Evolutionary conservation across 495 filamentous ascomycete species (phyloP).

Genomic region (Cercophora scortea): DNA sequence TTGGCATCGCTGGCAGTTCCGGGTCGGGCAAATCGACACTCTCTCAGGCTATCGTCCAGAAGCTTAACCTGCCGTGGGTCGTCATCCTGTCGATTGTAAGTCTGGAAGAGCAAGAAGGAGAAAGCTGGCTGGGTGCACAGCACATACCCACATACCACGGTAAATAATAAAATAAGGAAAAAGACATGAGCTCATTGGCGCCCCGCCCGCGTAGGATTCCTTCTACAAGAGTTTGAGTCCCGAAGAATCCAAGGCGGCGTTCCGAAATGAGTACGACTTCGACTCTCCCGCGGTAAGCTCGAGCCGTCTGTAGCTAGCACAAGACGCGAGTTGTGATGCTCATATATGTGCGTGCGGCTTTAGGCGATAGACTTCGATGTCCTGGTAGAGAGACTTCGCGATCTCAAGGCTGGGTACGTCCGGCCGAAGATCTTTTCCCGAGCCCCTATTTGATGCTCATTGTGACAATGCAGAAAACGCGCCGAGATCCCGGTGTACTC

Average conservation of each 20-base stretch:
- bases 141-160: too few species aligned
- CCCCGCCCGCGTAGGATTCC: constrained; percentile 60
- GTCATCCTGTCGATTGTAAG: constrained; percentile 92
- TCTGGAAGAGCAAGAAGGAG: not conserved
- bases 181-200: not conserved
- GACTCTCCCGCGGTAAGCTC: constrained; percentile 65
- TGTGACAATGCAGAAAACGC: constrained; percentile 56
- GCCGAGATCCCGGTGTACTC: constrained; percentile 93
- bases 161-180: too few species aligned
- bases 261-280: constrained; percentile 90
- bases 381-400: constrained; percentile 68
- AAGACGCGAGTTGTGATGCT: not conserved
- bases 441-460: not conserved
- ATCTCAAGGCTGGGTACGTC: constrained; percentile 84
- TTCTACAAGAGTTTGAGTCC: constrained; percentile 82
- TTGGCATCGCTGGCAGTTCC: constrained; percentile 90
- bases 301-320: not conserved
- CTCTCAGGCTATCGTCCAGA: constrained; percentile 81
- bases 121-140: too few species aligned
- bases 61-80: constrained; percentile 92
- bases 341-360: constrained; percentile 5
- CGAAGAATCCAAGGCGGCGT: constrained; percentile 68
- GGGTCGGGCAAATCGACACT: constrained; percentile 97
- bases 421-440: too few species aligned
- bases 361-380: constrained; percentile 89